A percentile compares a stretch with the other conserved stretches of the same genome.
Evolutionary conservation across 2,329 filamentous ascomycete genomes (phyloP).

Genomic region (Cladosporium sp.): DNA sequence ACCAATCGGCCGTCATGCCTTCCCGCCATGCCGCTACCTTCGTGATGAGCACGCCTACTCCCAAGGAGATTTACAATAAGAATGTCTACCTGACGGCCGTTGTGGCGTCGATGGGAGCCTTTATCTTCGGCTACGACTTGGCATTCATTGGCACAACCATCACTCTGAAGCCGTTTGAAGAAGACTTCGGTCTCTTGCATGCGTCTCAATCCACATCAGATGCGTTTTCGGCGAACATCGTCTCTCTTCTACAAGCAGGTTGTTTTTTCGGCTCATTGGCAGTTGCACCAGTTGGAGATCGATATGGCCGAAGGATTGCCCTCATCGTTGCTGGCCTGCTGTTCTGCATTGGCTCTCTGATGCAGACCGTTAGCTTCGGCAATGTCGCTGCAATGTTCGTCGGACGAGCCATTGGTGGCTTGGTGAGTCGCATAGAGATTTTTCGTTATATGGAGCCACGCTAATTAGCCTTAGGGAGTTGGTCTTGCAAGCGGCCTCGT

Average conservation of each 20-base stretch:
- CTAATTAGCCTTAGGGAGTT: conserved; percentile 31
- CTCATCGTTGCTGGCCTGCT: conserved; percentile 21
- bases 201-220: conserved; percentile 15
- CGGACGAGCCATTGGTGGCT: conserved; percentile 22
- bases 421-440: conserved; percentile 26
- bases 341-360: conserved; percentile 23
- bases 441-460: conserved; percentile 17
- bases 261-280: conserved; percentile 24
- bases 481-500: conserved; percentile 33
- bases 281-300: conserved; percentile 20
- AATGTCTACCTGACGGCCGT: conserved; percentile 22
- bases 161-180: conserved; percentile 23
- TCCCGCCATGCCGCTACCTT: conserved; percentile 16
- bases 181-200: conserved; percentile 22
- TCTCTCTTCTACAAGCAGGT: conserved; percentile 24
- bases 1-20: conserved; percentile 15
- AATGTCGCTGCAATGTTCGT: conserved; percentile 47
- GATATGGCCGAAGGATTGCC: conserved; percentile 18
- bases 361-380: conserved; percentile 47
- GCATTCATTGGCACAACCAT: conserved; percentile 27
- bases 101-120: conserved; percentile 25
- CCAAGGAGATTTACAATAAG: conserved; percentile 23
- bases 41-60: conserved; percentile 16
- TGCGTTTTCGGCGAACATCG: conserved; percentile 25
- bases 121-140: conserved; percentile 27